Base-by-base conservation (phyloP, 2,329 filamentous ascomycete species). In the Botrytis galanthina region DNA sequence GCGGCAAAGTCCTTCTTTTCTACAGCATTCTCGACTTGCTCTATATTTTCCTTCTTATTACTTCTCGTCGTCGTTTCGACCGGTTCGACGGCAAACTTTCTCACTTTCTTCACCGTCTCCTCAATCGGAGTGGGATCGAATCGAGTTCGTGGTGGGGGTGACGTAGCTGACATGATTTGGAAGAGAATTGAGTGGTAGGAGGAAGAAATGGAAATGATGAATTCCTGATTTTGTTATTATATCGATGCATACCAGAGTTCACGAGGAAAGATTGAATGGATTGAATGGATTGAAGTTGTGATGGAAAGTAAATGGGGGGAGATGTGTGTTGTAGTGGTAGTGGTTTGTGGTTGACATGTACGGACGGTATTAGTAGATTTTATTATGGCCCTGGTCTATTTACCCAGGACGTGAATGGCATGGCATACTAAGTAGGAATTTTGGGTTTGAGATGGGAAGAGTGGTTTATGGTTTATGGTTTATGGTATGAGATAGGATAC, bases 31-130 rank as follows among this genome's bases (percentile, higher is more conserved):
- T 78, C 76, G 22, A 70, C 57, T 16, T 69, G 64, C 26, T 74
- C 71, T 14, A 61, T 57, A 16, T 79, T 77, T 54, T 79, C 78
- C 73, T 81, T 80, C 74, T 80, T 81, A 54, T 79, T 84, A 71
- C 81, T 84, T 73, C 82, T 81, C n/a, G 81, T 80, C 18, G 79
- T 81, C 20, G 82, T 84, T 76, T 86, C 84, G 59, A 84, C 80
- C 9, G 84, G 84, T 74, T 86, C 82, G 44, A 82, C 80, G 54
- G 83, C 77, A 74, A 81, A 81, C 74, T 82, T 82, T 73, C 81
- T 81, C 64, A 81, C 79, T 73, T 79, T 81, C 75, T 81, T 81
- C 70, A 77, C 76, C 64, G 80, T 80, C 16, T 79, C 80, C 74
- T 82, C 81, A 69, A 82, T 75, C 10, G 80, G 81, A 74, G 80